Percentiles rank a stretch among this genome's conserved stretches.
Evolutionary conservation across 2,329 filamentous ascomycete genomes (phyloP).

Genomic region (Trichophyton verrucosum): DNA sequence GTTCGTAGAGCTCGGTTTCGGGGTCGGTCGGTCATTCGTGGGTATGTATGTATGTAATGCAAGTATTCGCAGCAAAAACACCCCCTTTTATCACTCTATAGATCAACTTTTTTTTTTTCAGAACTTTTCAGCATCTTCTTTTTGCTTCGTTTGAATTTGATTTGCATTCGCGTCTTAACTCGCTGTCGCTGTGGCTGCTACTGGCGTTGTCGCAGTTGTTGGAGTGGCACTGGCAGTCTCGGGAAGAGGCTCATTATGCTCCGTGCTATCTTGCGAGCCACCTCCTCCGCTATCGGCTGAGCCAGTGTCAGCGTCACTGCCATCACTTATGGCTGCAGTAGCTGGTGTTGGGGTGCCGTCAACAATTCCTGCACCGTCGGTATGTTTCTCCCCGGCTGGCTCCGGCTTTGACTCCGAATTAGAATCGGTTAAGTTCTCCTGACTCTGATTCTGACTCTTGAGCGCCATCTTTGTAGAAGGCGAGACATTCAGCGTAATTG

Average conservation of each 20-base stretch:
- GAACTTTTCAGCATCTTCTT: neutral
- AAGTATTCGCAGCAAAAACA: no score
- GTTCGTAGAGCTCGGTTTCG: no score
- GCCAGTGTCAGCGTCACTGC: neutral
- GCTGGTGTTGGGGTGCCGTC: neutral
- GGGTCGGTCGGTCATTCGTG: no score
- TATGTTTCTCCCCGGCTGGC: neutral
- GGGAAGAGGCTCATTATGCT: no score
- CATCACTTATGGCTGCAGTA: neutral
- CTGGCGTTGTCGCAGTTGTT: neutral
- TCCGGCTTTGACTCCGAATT: neutral
- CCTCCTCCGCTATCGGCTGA: neutral
- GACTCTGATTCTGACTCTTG: neutral
- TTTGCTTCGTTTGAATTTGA: neutral
- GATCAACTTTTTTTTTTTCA: no score
- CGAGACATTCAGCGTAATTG: conserved; percentile 27
- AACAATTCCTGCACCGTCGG: neutral
- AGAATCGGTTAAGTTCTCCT: neutral
- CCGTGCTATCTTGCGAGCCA: neutral
- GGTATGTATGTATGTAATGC: no score
- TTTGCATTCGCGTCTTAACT: neutral
- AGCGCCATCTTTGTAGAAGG: conserved; percentile 9
- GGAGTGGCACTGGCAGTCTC: neutral
- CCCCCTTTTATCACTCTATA: no score
- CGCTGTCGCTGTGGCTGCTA: neutral